Percentiles rank a stretch among this genome's conserved stretches.
phyloP scores from a whole-genome alignment of 345 rosid species.

The Ceriops decandra region DNA sequence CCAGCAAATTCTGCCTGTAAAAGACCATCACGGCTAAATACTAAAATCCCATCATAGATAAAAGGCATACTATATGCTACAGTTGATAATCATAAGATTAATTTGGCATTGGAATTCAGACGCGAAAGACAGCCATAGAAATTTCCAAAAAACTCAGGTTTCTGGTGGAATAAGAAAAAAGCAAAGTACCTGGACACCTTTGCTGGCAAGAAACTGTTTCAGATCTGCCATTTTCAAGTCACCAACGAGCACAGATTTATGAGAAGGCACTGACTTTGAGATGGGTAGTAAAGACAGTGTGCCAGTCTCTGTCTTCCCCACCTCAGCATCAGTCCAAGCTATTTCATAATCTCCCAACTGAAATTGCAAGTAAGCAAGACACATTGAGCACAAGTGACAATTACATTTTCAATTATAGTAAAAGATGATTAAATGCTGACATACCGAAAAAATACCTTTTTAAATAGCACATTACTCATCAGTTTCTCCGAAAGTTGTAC shows the following conservation, averaged over 20 bases:
- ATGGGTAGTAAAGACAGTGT: constrained; percentile 63
- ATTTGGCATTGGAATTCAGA: background rate
- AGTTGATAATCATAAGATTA: background rate
- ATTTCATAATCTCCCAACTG: constrained; percentile 93
- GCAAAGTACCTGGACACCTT: constrained; percentile 70
- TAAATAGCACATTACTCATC: constrained; percentile 92
- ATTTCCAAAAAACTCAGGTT: background rate
- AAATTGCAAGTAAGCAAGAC: constrained; percentile 14
- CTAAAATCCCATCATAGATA: background rate
- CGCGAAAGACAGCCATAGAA: background rate
- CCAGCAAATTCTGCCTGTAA: constrained; percentile 88
- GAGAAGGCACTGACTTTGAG: constrained; percentile 55
- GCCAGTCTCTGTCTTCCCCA: constrained; percentile 77
- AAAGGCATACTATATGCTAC: background rate
- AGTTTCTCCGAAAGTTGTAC: constrained; percentile 95
- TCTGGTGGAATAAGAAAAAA: background rate
- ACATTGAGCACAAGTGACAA: background rate
- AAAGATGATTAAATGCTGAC: background rate
- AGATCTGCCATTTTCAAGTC: constrained; percentile 90
- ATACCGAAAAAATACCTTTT: constrained; percentile 52
- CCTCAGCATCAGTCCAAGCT: constrained; percentile 89
- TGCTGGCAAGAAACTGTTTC: constrained; percentile 85
- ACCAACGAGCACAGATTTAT: constrained; percentile 87
- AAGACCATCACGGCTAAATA: background rate
- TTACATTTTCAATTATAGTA: background rate